phyloP scores from a whole-genome alignment of 2,329 filamentous ascomycete species.

The Coniosporium tulheliwenetii region DNA sequence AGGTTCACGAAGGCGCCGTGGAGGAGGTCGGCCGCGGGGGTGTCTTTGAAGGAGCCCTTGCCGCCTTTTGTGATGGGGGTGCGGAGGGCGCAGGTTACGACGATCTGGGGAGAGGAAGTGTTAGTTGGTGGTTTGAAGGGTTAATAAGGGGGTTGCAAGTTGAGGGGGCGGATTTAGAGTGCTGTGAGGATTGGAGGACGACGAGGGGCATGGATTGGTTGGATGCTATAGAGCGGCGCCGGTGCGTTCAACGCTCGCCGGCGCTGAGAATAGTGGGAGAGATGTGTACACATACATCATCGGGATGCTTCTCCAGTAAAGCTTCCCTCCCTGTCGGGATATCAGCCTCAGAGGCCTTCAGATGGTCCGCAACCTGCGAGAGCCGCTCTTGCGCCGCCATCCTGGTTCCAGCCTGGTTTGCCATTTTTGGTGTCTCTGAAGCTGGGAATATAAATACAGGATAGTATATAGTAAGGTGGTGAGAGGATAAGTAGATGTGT shows the following conservation, averaged over 20 bases:
- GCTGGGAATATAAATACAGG: too few species aligned
- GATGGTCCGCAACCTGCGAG: conserved; percentile 41
- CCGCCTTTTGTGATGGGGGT: conserved; percentile 87
- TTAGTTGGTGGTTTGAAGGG: neutral
- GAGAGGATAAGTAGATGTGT: too few species aligned
- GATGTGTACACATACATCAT: conserved; percentile 32
- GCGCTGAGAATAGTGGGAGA: neutral
- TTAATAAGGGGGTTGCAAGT: neutral
- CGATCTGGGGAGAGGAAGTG: conserved; percentile 34
- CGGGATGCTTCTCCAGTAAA: conserved; percentile 37
- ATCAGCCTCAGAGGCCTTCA: conserved; percentile 24
- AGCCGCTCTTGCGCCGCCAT: conserved; percentile 39
- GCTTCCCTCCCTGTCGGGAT: conserved; percentile 22
- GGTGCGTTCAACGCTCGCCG: neutral
- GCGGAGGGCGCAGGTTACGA: conserved; percentile 83
- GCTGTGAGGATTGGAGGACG: neutral
- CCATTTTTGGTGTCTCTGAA: neutral
- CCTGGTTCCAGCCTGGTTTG: neutral
- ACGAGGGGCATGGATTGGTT: too few species aligned
- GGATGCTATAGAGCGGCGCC: neutral
- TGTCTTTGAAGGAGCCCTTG: conserved; percentile 93
- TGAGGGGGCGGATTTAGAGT: neutral
- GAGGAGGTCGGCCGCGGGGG: conserved; percentile 70
- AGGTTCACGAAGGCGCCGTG: conserved; percentile 69
- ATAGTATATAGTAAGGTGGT: too few species aligned